Evolutionary conservation across 2,329 filamentous ascomycete species (phyloP), one percentile per base, ranked within the genome.

Genomic region (Apiospora phragmitis): DNA sequence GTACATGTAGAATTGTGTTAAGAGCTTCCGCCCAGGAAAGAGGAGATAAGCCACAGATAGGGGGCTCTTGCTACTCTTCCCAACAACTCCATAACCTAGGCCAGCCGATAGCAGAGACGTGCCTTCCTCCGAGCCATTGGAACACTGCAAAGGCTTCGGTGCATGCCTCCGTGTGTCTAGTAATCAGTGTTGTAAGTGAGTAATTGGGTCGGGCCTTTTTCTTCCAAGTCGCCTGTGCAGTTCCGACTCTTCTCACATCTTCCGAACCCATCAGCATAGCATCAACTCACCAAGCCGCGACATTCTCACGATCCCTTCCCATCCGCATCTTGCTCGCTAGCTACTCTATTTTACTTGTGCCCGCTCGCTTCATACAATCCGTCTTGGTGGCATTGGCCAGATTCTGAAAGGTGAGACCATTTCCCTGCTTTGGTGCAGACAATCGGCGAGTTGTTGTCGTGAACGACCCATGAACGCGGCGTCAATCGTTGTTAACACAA

Each of bases 291-390:
- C 78, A 80, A 80, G 73, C 78, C 77, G 73, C 75, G 71, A 69
- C 77, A 77, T 77, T 79, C 77, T 77, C 79, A 79, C 81, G 81
- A 77, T 83, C 83, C 83, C 83, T 85, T 83, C 80, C 79, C 79
- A 78, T n/a, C 79, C 80, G 80, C 84, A 85, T 85, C 84, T 89
- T 88, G 87, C 85, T 87, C 81, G 83, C 85, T 88, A 88, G 85
- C 85, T 87, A 84, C 84, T 85, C 85, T 85, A 87, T 88, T 84
- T 86, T 86, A 85, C 84, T 86, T 85, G 83, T 82, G 78, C 80
- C 80, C 84, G 79, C 84, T 88, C 85, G 84, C 86, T 89, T 86
- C 83, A 84, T 84, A 79, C 82, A 83, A 83, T 79, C 81, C 80
- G 82, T 83, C 84, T 84, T 87, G 86, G 85, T 75, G 78, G 73